Evolutionary conservation across 331 rosid species (phyloP).

Genomic region (Telfairia occidentalis): DNA sequence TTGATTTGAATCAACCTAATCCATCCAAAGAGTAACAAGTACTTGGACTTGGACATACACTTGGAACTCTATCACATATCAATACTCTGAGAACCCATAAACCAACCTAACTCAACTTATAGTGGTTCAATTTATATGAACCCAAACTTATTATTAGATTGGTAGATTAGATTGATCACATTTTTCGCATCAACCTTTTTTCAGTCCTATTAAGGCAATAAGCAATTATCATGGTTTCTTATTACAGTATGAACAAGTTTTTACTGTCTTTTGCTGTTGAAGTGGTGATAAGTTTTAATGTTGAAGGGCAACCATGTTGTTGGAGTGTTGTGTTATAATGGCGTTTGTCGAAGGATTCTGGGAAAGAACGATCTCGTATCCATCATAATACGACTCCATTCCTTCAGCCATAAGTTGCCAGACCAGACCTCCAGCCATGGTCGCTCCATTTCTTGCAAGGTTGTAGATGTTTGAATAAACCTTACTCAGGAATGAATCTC

Average conservation of each 20-base stretch:
- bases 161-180: neutral
- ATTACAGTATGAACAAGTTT: neutral
- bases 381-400: conserved; percentile 5
- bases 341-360: neutral
- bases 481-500: neutral
- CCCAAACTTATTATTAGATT: neutral
- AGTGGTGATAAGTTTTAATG: neutral
- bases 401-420: conserved; percentile 4
- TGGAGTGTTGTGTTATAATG: neutral
- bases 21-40: neutral
- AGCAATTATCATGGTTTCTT: neutral
- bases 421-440: conserved; percentile 11
- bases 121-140: neutral
- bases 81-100: neutral
- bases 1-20: neutral
- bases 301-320: neutral
- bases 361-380: conserved; percentile 3
- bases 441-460: conserved; percentile 8
- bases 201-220: neutral
- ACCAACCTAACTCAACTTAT: neutral
- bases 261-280: neutral
- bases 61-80: neutral
- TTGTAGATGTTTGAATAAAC: neutral
- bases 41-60: neutral
- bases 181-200: neutral